Base-by-base conservation (phyloP, 2,329 filamentous ascomycete genomes). In the Trichophyton mentagrophytes region DNA sequence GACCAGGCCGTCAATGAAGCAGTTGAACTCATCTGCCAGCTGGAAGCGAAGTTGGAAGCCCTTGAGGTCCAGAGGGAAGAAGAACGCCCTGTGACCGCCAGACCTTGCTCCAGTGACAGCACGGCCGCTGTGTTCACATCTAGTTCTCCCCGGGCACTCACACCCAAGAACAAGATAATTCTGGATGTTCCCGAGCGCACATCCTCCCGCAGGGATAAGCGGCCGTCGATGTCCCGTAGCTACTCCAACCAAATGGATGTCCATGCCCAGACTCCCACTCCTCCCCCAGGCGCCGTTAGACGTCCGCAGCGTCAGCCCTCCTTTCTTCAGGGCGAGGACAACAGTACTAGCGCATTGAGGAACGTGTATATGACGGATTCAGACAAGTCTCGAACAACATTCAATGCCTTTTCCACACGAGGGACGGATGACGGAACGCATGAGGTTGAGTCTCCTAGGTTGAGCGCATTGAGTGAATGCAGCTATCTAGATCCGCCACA, bases 401-500 rank as follows among this genome's bases (percentile, higher is more conserved):
- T 67, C 61, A 73, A 67, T 61, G 65, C 66, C 15, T 62, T 72
- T 17, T 72, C 73, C 1, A 70, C 69, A 58, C 70, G 69, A 11
- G 71, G 72, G 40, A 75, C 73, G 0, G 69, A 70, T 63, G 68
- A 65, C 40, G 70, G 73, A n/a, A 66, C 63, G 1, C 59, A 65
- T 4, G 71, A 74, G n/a, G 68, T 70, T 0, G 69, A 67, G 36
- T 77, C 74, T 6, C 75, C 75, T 1, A 68, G 75, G 57, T 66
- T 77, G 7, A 77, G 75, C 61, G 70, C 74, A 20, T 67, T 77
- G 0, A 77, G 75, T 57, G 75, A 77, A 65, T 76, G 75, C 64
- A 77, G 74, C 59, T 74, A 77, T 62, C 65, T 76, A 15, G 69
- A 70, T 46, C 67, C 71, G 1, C 66, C 69, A 11, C 72, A 71